These are phyloP conservation scores for Kodamaea anthophila DNA, from an alignment of 1,139 yeast genomes.

Conservation along the genomic window DNA sequence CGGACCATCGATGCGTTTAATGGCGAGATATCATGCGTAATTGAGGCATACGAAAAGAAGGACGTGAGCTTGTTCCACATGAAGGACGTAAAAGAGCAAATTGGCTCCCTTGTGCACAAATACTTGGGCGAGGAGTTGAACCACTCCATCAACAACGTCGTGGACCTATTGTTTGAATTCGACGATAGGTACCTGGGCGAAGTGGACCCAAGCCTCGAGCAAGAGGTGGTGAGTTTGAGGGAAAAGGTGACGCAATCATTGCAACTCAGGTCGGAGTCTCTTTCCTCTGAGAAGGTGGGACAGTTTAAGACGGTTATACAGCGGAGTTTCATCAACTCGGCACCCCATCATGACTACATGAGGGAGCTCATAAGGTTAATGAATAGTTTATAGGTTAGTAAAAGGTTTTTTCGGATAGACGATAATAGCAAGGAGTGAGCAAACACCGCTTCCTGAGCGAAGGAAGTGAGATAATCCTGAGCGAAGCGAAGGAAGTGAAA, in stretches of 20 bases:
- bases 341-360: constrained; percentile 6
- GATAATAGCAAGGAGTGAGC: too few species aligned
- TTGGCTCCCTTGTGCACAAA: constrained; percentile 8
- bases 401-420: too few species aligned
- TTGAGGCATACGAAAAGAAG: constrained; percentile 4
- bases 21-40: constrained; percentile 2
- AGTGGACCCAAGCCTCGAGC: constrained; percentile 1
- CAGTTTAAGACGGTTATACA: constrained; percentile 4
- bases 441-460: too few species aligned
- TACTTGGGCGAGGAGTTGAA: constrained; percentile 12
- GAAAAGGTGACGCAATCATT: constrained; percentile 3
- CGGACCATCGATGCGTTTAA: constrained; percentile 10
- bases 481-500: too few species aligned
- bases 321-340: constrained; percentile 5
- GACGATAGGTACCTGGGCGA: constrained; percentile 10
- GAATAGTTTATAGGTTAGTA: constrained; percentile 1
- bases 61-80: constrained; percentile 8
- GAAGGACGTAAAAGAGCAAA: constrained; percentile 8
- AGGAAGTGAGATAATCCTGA: not conserved
- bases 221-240: constrained; percentile 3
- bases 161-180: constrained; percentile 15
- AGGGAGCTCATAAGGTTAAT: constrained; percentile 5
- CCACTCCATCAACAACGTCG: constrained; percentile 11
- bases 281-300: constrained; percentile 4
- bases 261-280: constrained; percentile 1